Base-by-base conservation (phyloP, 441 rosid species). In the Manihot esculenta region DNA sequence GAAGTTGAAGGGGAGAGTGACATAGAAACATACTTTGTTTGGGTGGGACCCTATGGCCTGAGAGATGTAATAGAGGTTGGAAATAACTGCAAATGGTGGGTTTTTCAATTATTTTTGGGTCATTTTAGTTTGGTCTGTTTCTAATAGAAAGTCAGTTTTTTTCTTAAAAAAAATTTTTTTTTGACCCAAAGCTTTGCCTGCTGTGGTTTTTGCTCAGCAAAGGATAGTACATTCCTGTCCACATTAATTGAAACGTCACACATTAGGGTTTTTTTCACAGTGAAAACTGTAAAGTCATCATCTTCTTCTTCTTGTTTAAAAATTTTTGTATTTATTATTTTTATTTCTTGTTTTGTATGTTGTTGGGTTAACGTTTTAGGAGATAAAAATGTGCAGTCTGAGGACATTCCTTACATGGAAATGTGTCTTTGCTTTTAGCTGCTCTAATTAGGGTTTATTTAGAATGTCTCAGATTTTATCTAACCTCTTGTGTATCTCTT, bases 391-490 rank as follows among this genome's bases (percentile, higher is more conserved):
- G 64, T 30, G 72, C 72, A 63, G 56, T 33, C 54, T 12, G 24
- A 72, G 69, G 78, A 80, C 85, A 77, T 78, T 73, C 83, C 83
- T 73, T 66, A 33, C 72, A 60, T 70, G 69, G 73, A 78, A 84
- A 81, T 56, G 55, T 68, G 69, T 71, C 63, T 50, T 68, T 56
- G 59, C 79, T 71, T 66, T 67, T 74, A 62, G 66, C 76, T 74
- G 80, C 74, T 74, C 75, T 75, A 65, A 74, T 79, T 71, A 71
- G 42, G 67, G 69, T 74, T 76, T 73, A 50, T 64, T 70, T 57
- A 65, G 76, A 68, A 75, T 71, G 53, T 75, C 56, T 35, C 69
- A 51, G 63, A 35, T 33, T n/a, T 33, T 45, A 23, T 50, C 41
- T 35, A 35, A 35, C 41, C 41, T 7, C 41, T 35, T 35, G 41